Base-by-base conservation (phyloP, 2,329 filamentous ascomycete species). In the Verticillium alfalfae region DNA sequence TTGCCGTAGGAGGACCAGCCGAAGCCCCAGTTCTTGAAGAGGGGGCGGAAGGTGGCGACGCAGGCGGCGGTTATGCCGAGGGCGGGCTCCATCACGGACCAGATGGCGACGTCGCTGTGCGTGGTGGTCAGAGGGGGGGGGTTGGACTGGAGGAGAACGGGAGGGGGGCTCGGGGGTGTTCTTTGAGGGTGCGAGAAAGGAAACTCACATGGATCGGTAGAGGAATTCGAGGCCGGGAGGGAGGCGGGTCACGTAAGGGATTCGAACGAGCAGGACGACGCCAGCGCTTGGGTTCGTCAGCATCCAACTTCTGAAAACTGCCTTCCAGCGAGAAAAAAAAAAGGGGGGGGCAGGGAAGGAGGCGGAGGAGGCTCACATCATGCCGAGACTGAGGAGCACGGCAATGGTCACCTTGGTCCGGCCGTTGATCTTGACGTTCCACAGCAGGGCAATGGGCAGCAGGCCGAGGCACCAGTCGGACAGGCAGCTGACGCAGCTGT, bases 371-470 rank as follows among this genome's bases (percentile, higher is more conserved):
- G 26, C 75, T 67, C 70, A 83, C 80, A 84, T 69, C 60, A 81
- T 75, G 8, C 76, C 82, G 69, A 84, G 76, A 49, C 78, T 74
- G 2, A 84, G 68, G 58, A 85, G 75, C 2, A 76, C 65, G 4
- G 75, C 76, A 34, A 84, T 72, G 16, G 76, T 71, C 5, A 77
- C 58, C 65, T 83, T 84, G 2, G 77, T 80, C 41, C 73, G 72
- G 39, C 67, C 68, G 38, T 77, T 78, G 71, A 84, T 80, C 64
- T 79, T 76, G 36, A 84, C 71, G 18, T 77, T 70, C 78, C 80
- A 83, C 0, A 84, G 72, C 49, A 85, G 76, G 16, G 76, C 75
- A 5, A 83, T 73, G 1, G 83, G 82, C 5, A 84, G 68, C 2
- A 81, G 67, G 2, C 78, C 81, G 12, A 84, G 73, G 1, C 75